Evolutionary conservation across 257 asterid species (phyloP).

Genomic region (Solanum pinnatisectum): DNA sequence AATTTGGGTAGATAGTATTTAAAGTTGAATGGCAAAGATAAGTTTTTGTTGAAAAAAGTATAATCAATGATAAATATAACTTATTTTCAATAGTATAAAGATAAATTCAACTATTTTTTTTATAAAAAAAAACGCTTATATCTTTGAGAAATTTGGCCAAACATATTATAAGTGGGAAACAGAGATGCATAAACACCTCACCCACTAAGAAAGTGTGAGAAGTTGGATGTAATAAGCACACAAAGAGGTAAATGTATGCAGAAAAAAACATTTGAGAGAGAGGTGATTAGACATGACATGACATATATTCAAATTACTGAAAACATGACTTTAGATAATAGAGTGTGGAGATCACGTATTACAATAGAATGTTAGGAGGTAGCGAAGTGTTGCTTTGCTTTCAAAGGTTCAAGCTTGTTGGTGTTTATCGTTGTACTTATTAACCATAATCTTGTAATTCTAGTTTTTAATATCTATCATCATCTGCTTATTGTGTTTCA

Average conservation of each 20-base stretch:
- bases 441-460: background rate
- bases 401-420: background rate
- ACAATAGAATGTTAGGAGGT: background rate
- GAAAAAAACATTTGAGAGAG: too few relatives aligned
- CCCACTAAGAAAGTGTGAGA: background rate
- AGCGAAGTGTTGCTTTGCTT: background rate
- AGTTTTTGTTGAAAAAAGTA: background rate
- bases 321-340: background rate
- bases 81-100: background rate
- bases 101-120: background rate
- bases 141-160: background rate
- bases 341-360: background rate
- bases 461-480: background rate
- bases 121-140: accelerated
- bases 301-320: background rate
- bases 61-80: background rate
- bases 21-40: background rate
- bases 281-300: background rate
- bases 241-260: background rate
- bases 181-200: background rate
- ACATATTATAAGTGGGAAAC: background rate
- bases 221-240: background rate
- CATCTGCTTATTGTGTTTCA: background rate
- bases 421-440: background rate
- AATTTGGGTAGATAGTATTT: too few relatives aligned